phyloP scores from a whole-genome alignment of 140 eudicot genomes.

The Ambrosia hybrid region DNA sequence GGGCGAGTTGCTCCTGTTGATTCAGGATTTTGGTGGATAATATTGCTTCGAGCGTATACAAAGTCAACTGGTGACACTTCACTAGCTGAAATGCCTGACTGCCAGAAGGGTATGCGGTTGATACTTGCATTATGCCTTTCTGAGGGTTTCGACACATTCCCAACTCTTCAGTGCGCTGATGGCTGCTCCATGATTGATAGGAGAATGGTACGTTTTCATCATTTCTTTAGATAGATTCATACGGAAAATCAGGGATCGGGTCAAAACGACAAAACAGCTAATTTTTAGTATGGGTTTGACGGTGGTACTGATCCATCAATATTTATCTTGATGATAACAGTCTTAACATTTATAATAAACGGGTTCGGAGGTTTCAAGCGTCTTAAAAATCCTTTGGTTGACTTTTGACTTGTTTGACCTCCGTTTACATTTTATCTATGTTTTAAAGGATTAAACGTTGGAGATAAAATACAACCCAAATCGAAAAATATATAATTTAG shows the following conservation, averaged over 20 bases:
- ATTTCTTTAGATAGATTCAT: neutral
- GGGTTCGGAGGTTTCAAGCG: neutral
- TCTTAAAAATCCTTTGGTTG: neutral
- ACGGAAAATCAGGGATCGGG: neutral
- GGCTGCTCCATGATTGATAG: slow-evolving; percentile 98
- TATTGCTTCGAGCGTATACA: slow-evolving; percentile 85
- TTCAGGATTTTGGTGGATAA: slow-evolving; percentile 98
- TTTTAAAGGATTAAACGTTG: neutral
- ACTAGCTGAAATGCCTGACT: slow-evolving; percentile 83
- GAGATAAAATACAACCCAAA: neutral
- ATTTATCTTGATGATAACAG: neutral
- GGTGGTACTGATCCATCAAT: neutral
- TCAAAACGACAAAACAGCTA: too few species aligned
- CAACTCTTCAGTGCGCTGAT: slow-evolving; percentile 90
- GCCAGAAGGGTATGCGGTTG: slow-evolving; percentile 90
- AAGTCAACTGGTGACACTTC: slow-evolving; percentile 87
- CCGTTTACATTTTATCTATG: neutral
- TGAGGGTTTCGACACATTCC: slow-evolving; percentile 94
- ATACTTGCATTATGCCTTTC: slow-evolving; percentile 91
- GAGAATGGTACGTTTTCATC: slow-evolving; percentile 65
- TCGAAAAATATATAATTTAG: too few species aligned
- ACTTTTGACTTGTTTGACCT: neutral
- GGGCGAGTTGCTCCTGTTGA: slow-evolving; percentile 97
- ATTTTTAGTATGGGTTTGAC: neutral
- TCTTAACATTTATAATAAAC: neutral